phyloP scores from a whole-genome alignment of 768 basidiomycete genomes.

The Sporobolomyces pararoseus region DNA sequence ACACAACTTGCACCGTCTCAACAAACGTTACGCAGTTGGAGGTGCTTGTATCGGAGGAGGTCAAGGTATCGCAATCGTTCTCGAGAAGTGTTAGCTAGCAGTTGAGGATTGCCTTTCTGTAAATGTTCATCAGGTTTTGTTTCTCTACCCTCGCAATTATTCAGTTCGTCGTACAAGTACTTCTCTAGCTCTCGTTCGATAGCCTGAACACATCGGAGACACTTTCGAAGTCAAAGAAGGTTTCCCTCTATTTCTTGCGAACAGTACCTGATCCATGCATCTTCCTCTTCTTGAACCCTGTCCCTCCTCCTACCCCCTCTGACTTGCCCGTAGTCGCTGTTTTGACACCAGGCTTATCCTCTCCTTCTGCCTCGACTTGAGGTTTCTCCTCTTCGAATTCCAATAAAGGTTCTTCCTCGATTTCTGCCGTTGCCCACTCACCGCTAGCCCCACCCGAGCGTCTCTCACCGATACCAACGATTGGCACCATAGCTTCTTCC shows the following conservation, averaged over 20 bases:
- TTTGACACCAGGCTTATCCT: background rate
- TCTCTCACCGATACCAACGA: background rate
- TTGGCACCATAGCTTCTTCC: background rate
- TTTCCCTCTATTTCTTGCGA: conserved; percentile 1
- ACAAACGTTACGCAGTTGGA: conserved; percentile 51
- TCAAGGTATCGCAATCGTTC: conserved; percentile 40
- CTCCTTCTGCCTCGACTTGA: no score
- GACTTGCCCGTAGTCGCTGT: background rate
- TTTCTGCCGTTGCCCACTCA: background rate
- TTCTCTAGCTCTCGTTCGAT: background rate
- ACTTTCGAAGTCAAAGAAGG: background rate
- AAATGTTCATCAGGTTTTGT: no score
- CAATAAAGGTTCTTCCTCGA: conserved; percentile 1
- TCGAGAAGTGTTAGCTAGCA: conserved; percentile 32
- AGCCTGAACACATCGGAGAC: no score
- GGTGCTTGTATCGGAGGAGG: conserved; percentile 53
- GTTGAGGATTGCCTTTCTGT: no score
- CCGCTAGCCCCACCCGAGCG: background rate
- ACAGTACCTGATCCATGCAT: conserved; percentile 14
- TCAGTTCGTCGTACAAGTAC: background rate
- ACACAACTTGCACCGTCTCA: conserved; percentile 49
- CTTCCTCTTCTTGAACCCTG: conserved; percentile 39
- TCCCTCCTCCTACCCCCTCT: background rate
- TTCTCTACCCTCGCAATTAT: background rate
- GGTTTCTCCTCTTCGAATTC: conserved; percentile 22